Base-by-base conservation (phyloP, 208 protist species). In the Giardia muris region DNA sequence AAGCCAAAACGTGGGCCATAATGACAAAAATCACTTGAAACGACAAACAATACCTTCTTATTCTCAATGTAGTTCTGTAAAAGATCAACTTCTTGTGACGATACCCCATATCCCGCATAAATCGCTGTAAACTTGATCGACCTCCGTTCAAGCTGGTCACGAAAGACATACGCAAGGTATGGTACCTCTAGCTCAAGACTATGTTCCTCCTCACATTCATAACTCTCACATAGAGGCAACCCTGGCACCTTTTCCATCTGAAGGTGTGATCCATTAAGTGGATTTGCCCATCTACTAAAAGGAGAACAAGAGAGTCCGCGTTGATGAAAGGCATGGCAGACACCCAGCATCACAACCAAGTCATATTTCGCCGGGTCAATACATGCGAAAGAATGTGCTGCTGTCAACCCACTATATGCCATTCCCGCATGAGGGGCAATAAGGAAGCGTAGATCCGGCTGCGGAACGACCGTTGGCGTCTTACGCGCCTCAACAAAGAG, bases 121-220 rank as follows among this genome's bases (percentile, higher is more conserved):
- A 76, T 30, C 57, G 57, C 57, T 10, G 57, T 39, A 76, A 76
- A 76, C 57, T 76, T 76, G 57, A 76, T 30, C 19, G 57, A 39
- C 10, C 57, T 30, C 10, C 19, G 19, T 30, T 76, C 57, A 76
- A 76, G 10, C 30, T 76, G 57, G 57, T 76, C 30, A 76, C 19
- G 19, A 76, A 76, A 76, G 19, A 76, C 57, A 30, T 76, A 30
- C 30, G 57, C 57, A 30, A 76, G 57, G 57, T 39, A 76, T 39
- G 57, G 57, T 76, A 76, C 30, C 30, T 76, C 19, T 30, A 76
- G 30, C 57, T 76, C 57, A 39, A 76, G 57, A 76, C 57, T 76
- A 76, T 76, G 57, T 76, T 76, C 57, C 30, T 76, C 57, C 57
- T 76, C 57, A 76, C 57, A 76, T 39, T 76, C 57, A 76, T 76